Evolutionary conservation across 768 basidiomycete genomes (phyloP).

Genomic region (Psilocybe subaeruginosa): DNA sequence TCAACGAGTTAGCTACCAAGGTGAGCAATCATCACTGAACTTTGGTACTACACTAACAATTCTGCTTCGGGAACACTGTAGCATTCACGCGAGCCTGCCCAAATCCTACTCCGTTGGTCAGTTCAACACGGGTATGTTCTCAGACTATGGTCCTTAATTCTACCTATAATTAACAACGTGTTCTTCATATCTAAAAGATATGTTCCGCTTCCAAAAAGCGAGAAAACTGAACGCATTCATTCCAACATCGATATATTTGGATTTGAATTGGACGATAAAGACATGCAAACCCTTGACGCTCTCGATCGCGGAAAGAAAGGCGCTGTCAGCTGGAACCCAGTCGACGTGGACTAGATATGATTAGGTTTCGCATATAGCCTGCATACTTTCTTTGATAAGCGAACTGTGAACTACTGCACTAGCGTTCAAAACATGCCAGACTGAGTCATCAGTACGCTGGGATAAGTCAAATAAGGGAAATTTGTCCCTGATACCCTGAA

Average conservation of each 20-base stretch:
- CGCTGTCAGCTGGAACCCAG: constrained; percentile 84
- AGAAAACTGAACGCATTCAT: constrained; percentile 66
- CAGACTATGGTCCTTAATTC: background rate
- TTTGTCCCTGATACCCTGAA: background rate
- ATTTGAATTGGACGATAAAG: constrained; percentile 68
- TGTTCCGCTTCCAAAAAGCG: constrained; percentile 83
- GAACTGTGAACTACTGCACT: too few relatives aligned
- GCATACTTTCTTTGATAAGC: background rate
- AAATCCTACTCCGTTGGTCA: constrained; percentile 89
- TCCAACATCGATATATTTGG: constrained; percentile 78
- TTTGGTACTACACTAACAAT: background rate
- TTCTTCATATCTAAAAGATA: constrained; percentile 48
- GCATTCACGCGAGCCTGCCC: constrained; percentile 68
- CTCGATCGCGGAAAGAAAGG: constrained; percentile 78
- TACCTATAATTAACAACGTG: background rate
- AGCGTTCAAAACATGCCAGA: too few relatives aligned
- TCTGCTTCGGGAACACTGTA: constrained; percentile 25
- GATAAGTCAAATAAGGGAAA: too few relatives aligned
- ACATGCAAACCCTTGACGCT: constrained; percentile 65
- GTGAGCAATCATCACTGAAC: constrained; percentile 32
- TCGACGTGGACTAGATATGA: constrained; percentile 47
- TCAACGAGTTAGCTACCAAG: constrained; percentile 61
- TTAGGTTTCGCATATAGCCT: background rate
- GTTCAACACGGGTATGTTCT: constrained; percentile 73
- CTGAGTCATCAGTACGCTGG: too few relatives aligned